These are phyloP conservation scores for Kodamaea sagamina DNA, from an alignment of 805 yeast species.

Conservation along the genomic window DNA sequence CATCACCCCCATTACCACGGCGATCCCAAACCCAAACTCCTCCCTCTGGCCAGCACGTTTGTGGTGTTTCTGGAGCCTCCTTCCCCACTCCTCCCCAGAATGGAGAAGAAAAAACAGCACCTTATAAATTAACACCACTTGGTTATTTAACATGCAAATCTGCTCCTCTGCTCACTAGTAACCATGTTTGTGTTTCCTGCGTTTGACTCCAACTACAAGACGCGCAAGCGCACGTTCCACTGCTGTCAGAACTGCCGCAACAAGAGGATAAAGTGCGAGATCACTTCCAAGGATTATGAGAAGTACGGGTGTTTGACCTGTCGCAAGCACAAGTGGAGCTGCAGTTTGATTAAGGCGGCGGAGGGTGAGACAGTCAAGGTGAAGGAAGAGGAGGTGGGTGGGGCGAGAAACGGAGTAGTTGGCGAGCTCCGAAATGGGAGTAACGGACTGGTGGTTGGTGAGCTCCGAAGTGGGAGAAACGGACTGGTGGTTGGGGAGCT, in stretches of 20 bases:
- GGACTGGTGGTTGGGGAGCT: too few species aligned
- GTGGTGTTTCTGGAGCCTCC: background rate
- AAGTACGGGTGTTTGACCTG: conserved; percentile 32
- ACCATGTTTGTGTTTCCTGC: conserved; percentile 41
- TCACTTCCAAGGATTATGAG: conserved; percentile 28
- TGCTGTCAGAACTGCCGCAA: conserved; percentile 35
- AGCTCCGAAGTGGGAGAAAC: too few species aligned
- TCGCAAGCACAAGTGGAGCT: conserved; percentile 21
- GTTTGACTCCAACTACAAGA: conserved; percentile 33
- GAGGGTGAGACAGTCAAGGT: background rate
- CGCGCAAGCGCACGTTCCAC: conserved; percentile 36
- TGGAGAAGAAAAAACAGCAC: conserved; percentile 2
- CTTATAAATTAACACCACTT: background rate
- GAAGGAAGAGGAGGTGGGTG: background rate
- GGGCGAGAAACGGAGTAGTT: background rate
- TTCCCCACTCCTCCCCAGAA: conserved; percentile 9
- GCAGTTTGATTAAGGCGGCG: conserved; percentile 17
- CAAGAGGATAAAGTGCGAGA: conserved; percentile 31
- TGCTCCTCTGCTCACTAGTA: background rate
- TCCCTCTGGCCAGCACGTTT: too few species aligned
- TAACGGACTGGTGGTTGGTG: background rate
- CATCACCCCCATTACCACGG: background rate
- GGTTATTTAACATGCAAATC: background rate
- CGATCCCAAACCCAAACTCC: background rate
- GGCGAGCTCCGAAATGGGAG: background rate